Conservation (phyloP, 2,329 filamentous ascomycete species). For the Uncinocarpus reesii region DNA sequence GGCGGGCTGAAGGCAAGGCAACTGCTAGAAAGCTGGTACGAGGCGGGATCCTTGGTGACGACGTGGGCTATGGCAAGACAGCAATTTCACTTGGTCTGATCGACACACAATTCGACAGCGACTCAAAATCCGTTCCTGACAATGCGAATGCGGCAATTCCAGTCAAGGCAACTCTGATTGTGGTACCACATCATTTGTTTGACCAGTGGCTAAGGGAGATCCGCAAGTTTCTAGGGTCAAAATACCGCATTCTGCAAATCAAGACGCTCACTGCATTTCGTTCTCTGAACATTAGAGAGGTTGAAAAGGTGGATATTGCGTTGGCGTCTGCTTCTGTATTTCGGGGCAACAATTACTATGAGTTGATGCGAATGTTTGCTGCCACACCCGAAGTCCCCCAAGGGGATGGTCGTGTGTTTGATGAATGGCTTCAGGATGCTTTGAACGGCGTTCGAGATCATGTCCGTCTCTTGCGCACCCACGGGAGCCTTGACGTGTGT, state of each 20-base stretch:
- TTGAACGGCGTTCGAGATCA: conserved; percentile 34
- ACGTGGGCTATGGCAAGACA: conserved; percentile 59
- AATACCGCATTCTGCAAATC: conserved; percentile 40
- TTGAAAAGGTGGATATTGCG: conserved; percentile 45
- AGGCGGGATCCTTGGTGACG: conserved; percentile 54
- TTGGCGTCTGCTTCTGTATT: conserved; percentile 46
- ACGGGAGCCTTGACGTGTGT: conserved; percentile 28
- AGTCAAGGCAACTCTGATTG: conserved; percentile 49
- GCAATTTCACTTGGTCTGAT: conserved; percentile 50
- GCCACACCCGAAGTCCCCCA: conserved; percentile 36
- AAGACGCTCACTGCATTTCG: conserved; percentile 32
- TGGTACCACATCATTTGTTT: conserved; percentile 47
- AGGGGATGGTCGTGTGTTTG: conserved; percentile 40
- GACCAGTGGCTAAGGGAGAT: conserved; percentile 51
- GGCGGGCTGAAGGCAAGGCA: conserved; percentile 46
- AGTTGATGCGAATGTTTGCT: conserved; percentile 41
- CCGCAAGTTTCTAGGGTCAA: conserved; percentile 38
- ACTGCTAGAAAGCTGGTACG: conserved; percentile 32
- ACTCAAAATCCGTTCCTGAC: conserved; percentile 13
- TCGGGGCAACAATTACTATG: conserved; percentile 39
- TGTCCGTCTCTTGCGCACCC: conserved; percentile 27
- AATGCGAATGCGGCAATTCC: conserved; percentile 28
- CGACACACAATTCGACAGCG: conserved; percentile 34
- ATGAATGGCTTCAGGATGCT: conserved; percentile 45
- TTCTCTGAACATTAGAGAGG: conserved; percentile 34